Evolutionary conservation across 2,329 filamentous ascomycete genomes (phyloP), one percentile per base, ranked within the genome.

Genomic region (Mycosphaerella sp.): DNA sequence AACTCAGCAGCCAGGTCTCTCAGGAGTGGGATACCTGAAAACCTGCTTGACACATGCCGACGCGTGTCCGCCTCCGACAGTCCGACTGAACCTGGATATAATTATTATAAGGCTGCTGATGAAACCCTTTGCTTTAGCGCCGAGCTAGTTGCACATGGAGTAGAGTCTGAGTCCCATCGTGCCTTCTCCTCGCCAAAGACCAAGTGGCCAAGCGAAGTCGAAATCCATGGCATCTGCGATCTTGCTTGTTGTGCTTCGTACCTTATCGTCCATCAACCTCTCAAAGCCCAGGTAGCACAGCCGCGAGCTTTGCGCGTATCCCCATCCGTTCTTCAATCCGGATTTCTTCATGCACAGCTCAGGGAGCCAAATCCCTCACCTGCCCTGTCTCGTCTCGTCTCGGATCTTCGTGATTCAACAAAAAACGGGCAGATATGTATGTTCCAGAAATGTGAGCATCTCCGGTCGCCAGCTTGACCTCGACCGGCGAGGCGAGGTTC

Each of bases 181-280:
- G 67, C 95, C 89, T 67, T 87, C 85, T 39, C 76, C 77, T 84
- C 88, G 50, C 85, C 83, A 73, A 92, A 84, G 77, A 95, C 95
- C 29, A 87, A 91, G 74, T 95, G 88, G 73, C 26, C 89, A 95
- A 38, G 89, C 89, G 42, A 87, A 80, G 48, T 82, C 84, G 49
- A 89, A 89, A 42, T 83, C 85, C 62, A 79, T 83, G 54, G 82
- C 85, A 64, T 88, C 86, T 53, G 88, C 87, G 65, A 93, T 90
- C 73, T 93, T 95, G 65, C 87, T 87, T 6, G 86, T 29, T 83
- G 51, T 82, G 85, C 59, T 80, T 80, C 73, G 86, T 91, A 75
- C 5, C 26, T 29, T 7, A 1, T 29, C 26, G 6, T 29, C 26
- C 26, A 29, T 29, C 6, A 29, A 38, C 10, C 2, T 38, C 21